Base-by-base conservation (phyloP, 768 basidiomycete species). In the Hypholoma fasciculare region DNA sequence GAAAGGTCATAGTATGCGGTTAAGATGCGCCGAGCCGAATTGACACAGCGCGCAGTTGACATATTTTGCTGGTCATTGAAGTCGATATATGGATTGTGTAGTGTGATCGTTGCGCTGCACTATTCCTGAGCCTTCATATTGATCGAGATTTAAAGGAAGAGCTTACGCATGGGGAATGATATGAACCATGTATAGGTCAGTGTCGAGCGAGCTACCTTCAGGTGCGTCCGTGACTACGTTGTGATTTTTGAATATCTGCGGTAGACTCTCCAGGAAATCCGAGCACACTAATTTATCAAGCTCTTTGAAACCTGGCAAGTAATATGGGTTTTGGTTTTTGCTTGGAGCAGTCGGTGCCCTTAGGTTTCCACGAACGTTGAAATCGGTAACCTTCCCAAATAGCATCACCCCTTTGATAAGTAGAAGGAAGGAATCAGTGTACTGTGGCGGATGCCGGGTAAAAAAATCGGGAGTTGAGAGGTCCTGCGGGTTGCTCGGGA, bases 151-250 rank as follows among this genome's bases (percentile, higher is more conserved):
- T 34, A 38, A 34, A 44, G 54, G n/a, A 34, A 38, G 60, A 55
- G 82, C 88, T 71, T 72, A 92, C 91, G 92, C 92, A 68, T 94
- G 88, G 17, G 92, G 92, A 59, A 92, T 82, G 43, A 93, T 80
- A 65, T 93, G 91, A 40, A 90, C 91, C 88, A 94, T 85, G 68
- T 90, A 94, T 56, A 94, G 73, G 69, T 94, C 92, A 1, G 89
- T 92, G 68, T 94, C 90, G 40, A 94, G 74, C 8, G 76, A 78
- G 36, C 79, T 80, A 48, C 81, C 84, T 40, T 84, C 82, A 42
- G 82, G 77, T 39, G 78, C 73, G 56, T 89, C 86, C 55, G 78
- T 82, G 55, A 85, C 81, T n/a, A 83, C 87, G 54, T 74, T 78
- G 61, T 81, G 87, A 67, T 81, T 83, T 72, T 82, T 87, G 72